Base-by-base conservation (phyloP, 2,329 filamentous ascomycete species). In the Aspergillus proliferans region DNA sequence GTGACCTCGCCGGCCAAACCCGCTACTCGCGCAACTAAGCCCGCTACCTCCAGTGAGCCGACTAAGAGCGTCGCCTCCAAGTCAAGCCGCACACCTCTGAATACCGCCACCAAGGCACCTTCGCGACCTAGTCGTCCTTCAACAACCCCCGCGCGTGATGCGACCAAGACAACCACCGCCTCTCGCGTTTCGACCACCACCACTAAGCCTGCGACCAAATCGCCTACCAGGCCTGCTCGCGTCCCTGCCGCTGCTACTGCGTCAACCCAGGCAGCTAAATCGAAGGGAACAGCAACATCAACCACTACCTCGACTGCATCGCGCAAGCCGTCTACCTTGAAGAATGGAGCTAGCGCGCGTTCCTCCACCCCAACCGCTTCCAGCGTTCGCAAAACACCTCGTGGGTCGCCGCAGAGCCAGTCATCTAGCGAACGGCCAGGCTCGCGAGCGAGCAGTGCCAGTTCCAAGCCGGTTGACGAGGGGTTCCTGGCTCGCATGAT, bases 401-500 rank as follows among this genome's bases (percentile, higher is more conserved):
- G 63, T n/a, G 51, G 62, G 15, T 67, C 68, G 12, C 55, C 66
- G 28, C 58, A 62, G 21, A 30, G 26, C 26, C 61, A 66, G 8
- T 49, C 62, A 18, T 56, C 55, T 8, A 64, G 56, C 43, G 65
- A 70, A 19, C 64, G 71, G 39, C 66, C 73, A 6, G 66, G 64
- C 43, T 73, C 73, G 19, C 70, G 73, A 19, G 53, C 60, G 19
- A 74, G 72, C 56, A 68, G 65, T 43, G 58, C 56, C 14, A 62
- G 57, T 46, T 49, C 66, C 19, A 71, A 65, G 47, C 65, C 68
- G 6, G 62, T 71, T 4, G 72, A 74, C 49, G 73, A 76, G 28
- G 63, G 71, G 1, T 77, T 77, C 55, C 59, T 77, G 30, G 74
- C 74, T 12, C 65, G 75, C 47, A 76, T 77, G 73, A 77, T 76